Evolutionary conservation across 768 basidiomycete species (phyloP).

Genomic region (Omphalotus guepiniiformis): DNA sequence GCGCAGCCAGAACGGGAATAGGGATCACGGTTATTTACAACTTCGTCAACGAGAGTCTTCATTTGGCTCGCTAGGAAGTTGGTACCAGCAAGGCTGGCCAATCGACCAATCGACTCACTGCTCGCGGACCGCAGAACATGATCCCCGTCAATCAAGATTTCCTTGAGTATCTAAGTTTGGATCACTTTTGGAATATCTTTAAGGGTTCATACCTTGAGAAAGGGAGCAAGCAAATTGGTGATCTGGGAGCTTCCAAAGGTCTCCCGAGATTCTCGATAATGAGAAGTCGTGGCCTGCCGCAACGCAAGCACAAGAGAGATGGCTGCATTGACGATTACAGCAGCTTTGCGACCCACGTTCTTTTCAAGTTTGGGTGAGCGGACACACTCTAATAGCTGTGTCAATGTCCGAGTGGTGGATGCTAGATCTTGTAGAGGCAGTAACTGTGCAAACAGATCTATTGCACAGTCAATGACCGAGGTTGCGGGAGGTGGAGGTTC

Average conservation of each 20-base stretch:
- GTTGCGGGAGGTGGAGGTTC: conserved; percentile 77
- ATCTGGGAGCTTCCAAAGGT: conserved; percentile 64
- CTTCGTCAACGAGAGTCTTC: conserved; percentile 87
- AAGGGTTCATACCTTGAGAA: conserved; percentile 66
- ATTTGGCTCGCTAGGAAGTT: conserved; percentile 82
- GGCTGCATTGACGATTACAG: conserved; percentile 75
- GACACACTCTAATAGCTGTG: conserved; percentile 58
- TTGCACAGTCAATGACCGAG: conserved; percentile 81
- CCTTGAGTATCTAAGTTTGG: conserved; percentile 51
- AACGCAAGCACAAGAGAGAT: conserved; percentile 72
- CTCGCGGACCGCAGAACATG: conserved; percentile 68
- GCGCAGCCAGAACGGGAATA: conserved; percentile 91
- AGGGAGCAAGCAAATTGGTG: conserved; percentile 54
- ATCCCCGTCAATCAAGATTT: conserved; percentile 79
- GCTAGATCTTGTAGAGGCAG: conserved; percentile 73
- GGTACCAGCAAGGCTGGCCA: conserved; percentile 80
- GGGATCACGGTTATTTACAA: conserved; percentile 93
- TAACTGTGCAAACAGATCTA: conserved; percentile 80
- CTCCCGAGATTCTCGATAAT: conserved; percentile 58
- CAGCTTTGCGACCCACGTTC: conserved; percentile 83
- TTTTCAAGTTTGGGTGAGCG: conserved; percentile 79
- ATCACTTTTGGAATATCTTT: too few species aligned
- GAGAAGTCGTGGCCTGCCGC: conserved; percentile 45
- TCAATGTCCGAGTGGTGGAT: conserved; percentile 50
- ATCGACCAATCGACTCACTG: conserved; percentile 85